Evolutionary conservation across 106 monocot genomes (phyloP).

Genomic region (Chionographis japonica): DNA sequence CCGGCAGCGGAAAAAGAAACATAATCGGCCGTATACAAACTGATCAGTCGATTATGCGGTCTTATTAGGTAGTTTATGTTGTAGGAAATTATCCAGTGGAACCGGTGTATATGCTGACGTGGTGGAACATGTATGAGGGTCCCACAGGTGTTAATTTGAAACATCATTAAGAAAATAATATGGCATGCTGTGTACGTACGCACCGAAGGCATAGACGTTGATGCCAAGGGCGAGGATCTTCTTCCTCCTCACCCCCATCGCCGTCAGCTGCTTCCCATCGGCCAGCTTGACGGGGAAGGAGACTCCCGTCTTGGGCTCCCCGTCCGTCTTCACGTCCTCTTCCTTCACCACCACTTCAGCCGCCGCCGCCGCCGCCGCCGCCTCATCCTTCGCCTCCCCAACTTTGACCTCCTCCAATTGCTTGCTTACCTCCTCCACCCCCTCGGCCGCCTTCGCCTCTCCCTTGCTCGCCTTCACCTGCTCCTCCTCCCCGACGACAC

Average conservation of each 20-base stretch:
- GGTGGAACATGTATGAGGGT: neutral
- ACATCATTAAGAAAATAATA: too few species aligned
- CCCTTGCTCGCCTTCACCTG: neutral
- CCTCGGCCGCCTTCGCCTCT: neutral
- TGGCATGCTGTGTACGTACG: neutral
- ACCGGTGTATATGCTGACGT: too few species aligned
- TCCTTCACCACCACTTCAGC: neutral
- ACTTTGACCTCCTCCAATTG: neutral
- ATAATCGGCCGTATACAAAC: too few species aligned
- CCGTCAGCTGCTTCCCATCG: conserved; percentile 37
- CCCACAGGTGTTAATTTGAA: too few species aligned
- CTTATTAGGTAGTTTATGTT: too few species aligned
- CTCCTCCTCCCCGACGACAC: too few species aligned
- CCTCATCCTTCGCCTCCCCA: neutral
- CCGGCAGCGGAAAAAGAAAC: too few species aligned
- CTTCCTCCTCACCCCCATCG: conserved; percentile 49
- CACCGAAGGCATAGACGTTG: conserved; percentile 67
- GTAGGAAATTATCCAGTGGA: too few species aligned
- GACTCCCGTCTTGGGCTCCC: conserved; percentile 44
- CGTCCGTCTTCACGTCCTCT: conserved; percentile 19
- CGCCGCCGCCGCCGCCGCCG: neutral
- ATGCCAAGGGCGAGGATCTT: conserved; percentile 30
- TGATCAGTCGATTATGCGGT: too few species aligned
- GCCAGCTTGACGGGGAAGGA: conserved; percentile 32
- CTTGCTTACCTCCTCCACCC: neutral